A percentile compares a stretch with the other conserved stretches of the same genome.
phyloP scores from a whole-genome alignment of 768 basidiomycete species.

The Collybia mongolica region DNA sequence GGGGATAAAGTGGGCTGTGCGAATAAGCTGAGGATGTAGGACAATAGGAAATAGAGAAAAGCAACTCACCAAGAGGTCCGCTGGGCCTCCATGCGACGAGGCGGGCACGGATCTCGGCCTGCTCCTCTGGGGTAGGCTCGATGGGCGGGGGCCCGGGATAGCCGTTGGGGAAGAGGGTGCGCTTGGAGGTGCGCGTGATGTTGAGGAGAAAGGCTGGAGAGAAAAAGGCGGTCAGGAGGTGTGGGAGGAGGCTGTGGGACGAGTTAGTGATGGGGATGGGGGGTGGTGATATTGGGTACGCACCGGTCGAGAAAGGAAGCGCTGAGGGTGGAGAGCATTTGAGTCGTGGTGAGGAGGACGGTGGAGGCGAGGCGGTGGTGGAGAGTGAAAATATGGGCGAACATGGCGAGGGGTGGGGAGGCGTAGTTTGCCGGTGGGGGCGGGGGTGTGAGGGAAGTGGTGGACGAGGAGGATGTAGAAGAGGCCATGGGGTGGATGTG shows the following conservation, averaged over 20 bases:
- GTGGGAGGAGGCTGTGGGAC: constrained; percentile 58
- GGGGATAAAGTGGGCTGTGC: constrained; percentile 40
- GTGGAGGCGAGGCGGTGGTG: constrained; percentile 47
- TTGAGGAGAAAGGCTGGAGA: constrained; percentile 51
- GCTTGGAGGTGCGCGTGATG: constrained; percentile 55
- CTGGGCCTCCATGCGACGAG: constrained; percentile 37
- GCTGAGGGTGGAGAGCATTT: constrained; percentile 45
- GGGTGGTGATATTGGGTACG: constrained; percentile 2
- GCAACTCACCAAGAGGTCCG: constrained; percentile 32
- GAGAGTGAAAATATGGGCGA: constrained; percentile 49
- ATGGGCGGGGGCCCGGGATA: constrained; percentile 74
- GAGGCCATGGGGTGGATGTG: constrained; percentile 4
- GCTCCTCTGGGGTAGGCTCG: constrained; percentile 80
- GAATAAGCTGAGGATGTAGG: constrained; percentile 2
- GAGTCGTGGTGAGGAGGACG: constrained; percentile 42
- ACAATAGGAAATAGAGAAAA: not conserved
- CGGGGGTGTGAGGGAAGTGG: constrained; percentile 24
- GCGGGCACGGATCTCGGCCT: constrained; percentile 50
- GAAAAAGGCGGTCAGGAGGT: constrained; percentile 57
- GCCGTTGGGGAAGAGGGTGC: constrained; percentile 84
- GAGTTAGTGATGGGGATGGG: not conserved
- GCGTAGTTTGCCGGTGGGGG: constrained; percentile 34
- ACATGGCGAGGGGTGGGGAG: constrained; percentile 40
- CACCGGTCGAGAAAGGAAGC: constrained; percentile 63
- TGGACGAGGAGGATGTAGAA: constrained; percentile 8